Evolutionary conservation across 306 rosid species (phyloP).

Genomic region (Prunus armeniaca): DNA sequence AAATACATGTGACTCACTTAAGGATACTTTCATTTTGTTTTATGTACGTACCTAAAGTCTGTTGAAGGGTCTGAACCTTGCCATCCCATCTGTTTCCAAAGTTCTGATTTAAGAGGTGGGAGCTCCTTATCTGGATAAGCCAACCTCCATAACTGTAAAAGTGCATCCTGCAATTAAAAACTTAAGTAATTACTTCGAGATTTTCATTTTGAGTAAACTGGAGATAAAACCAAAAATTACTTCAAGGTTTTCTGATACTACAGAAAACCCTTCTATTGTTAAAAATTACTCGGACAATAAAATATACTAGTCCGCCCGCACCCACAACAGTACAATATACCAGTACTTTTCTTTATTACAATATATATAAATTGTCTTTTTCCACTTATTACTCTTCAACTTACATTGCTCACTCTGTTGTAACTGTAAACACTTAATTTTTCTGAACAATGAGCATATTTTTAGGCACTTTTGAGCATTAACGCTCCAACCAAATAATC

Average conservation of each 20-base stretch:
- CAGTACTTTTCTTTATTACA: neutral
- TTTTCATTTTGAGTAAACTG: neutral
- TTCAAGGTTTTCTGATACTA: neutral
- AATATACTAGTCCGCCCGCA: no score
- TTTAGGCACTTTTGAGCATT: neutral
- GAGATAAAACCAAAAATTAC: no score
- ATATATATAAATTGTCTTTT: neutral
- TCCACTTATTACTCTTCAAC: neutral
- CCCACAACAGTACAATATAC: neutral
- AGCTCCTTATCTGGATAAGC: slow-evolving; percentile 83
- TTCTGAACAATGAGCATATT: neutral
- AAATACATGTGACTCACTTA: neutral
- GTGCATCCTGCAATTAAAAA: slow-evolving; percentile 65
- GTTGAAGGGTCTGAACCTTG: slow-evolving; percentile 97
- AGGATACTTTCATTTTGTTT: neutral
- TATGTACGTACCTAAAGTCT: slow-evolving; percentile 74
- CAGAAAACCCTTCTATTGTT: neutral
- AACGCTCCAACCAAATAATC: neutral
- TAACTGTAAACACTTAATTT: neutral
- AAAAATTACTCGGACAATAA: neutral
- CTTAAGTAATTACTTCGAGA: neutral
- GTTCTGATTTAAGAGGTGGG: slow-evolving; percentile 82
- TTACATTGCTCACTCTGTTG: neutral
- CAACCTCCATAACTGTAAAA: slow-evolving; percentile 73
- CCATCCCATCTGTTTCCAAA: slow-evolving; percentile 99